These are phyloP conservation scores for Salisapilia sapeloensis DNA, from an alignment of 352 stramenopile genomes.

Conservation along the genomic window DNA sequence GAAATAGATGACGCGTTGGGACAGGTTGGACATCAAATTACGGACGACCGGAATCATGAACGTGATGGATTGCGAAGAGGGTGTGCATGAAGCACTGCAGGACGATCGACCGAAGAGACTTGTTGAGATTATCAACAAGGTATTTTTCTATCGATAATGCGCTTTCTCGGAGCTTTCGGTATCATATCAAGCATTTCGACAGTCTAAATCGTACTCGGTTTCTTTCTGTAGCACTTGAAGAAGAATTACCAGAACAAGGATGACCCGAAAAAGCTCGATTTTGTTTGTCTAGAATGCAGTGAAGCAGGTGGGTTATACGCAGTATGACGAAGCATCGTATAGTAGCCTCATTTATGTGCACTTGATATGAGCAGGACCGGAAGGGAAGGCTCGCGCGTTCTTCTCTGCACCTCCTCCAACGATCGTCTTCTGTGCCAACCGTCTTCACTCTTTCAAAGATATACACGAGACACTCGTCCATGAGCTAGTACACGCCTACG, in stretches of 20 bases:
- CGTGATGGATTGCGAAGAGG: slow-evolving; percentile 59
- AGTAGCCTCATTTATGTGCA: not conserved
- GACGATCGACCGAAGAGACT: slow-evolving; percentile 45
- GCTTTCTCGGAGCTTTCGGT: not conserved
- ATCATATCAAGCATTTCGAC: not conserved
- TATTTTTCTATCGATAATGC: slow-evolving; percentile 1
- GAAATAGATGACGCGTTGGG: too few species aligned
- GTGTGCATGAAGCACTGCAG: slow-evolving; percentile 57
- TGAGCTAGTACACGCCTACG: slow-evolving; percentile 74
- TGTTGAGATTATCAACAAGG: slow-evolving; percentile 66
- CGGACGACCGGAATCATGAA: slow-evolving; percentile 21
- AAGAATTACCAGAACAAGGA: slow-evolving; percentile 10
- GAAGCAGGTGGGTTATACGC: slow-evolving; percentile 22
- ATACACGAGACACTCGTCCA: slow-evolving; percentile 75
- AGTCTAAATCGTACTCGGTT: slow-evolving; percentile 1
- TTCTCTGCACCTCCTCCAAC: slow-evolving; percentile 69
- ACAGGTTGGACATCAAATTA: too few species aligned
- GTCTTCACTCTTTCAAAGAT: slow-evolving; percentile 44
- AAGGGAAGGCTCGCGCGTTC: slow-evolving; percentile 60
- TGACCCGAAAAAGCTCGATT: slow-evolving; percentile 18
- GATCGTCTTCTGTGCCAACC: slow-evolving; percentile 70
- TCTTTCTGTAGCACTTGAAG: slow-evolving; percentile 19
- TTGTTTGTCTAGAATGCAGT: slow-evolving; percentile 62
- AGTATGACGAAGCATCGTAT: not conserved
- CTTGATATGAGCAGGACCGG: slow-evolving; percentile 20